These are phyloP conservation scores for Cladochytrium replicatum DNA, from an alignment of 192 early-diverging fungal species.

Conservation along the genomic window DNA sequence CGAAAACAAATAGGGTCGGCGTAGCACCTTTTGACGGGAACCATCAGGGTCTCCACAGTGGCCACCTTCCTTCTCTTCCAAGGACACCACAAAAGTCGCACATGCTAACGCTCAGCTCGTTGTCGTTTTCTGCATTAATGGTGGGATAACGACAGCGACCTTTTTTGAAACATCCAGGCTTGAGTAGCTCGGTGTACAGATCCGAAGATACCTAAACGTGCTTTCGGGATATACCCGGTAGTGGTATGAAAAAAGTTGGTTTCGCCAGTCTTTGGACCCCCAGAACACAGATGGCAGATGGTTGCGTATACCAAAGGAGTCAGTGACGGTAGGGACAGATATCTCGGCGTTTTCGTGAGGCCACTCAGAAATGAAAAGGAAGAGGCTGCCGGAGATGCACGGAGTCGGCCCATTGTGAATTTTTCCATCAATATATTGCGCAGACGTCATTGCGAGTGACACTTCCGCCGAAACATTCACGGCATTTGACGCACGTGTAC, in stretches of 20 bases:
- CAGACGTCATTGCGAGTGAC: slow-evolving; percentile 5
- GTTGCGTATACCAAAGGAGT: slow-evolving; percentile 32
- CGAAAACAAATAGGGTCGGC: too few species aligned
- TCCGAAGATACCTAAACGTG: too few species aligned
- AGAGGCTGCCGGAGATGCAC: slow-evolving; percentile 23
- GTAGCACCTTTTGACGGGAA: too few species aligned
- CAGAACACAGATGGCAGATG: slow-evolving; percentile 35
- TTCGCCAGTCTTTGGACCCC: slow-evolving; percentile 37
- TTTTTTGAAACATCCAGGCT: too few species aligned
- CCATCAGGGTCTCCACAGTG: too few species aligned
- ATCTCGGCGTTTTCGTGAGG: slow-evolving; percentile 26
- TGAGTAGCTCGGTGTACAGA: too few species aligned
- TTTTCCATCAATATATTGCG: slow-evolving; percentile 22
- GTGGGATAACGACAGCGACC: too few species aligned
- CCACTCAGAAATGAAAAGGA: slow-evolving; percentile 29
- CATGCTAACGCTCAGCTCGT: too few species aligned
- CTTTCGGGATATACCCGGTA: too few species aligned
- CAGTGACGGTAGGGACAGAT: slow-evolving; percentile 10
- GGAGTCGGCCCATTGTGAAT: slow-evolving; percentile 22
- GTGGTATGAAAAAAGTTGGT: slow-evolving; percentile 45
- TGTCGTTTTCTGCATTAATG: too few species aligned
- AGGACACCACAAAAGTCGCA: too few species aligned
- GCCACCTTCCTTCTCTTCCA: too few species aligned
- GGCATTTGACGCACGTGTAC: slow-evolving; percentile 14
- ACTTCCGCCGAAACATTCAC: slow-evolving; percentile 18